Conservation (phyloP, 2,329 filamentous ascomycete species). For the Botrytis porri region DNA sequence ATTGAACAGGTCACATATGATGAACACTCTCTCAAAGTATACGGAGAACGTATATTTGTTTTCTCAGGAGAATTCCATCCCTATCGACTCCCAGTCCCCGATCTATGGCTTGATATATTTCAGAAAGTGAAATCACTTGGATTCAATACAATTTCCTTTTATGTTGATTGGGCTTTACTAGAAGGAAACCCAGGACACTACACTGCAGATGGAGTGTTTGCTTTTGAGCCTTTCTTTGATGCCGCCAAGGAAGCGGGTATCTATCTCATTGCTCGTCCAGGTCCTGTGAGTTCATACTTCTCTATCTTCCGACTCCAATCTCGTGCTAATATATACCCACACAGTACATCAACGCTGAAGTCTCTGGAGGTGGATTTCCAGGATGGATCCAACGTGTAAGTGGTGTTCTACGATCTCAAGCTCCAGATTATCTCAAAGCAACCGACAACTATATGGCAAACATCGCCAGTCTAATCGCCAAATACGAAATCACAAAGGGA, state of each 20-base stretch:
- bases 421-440: constrained; percentile 59
- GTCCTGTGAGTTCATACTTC: constrained; percentile 28
- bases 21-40: constrained; percentile 59
- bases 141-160: constrained; percentile 77
- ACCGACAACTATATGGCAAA: constrained; percentile 59
- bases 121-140: constrained; percentile 81
- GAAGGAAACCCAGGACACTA: constrained; percentile 72
- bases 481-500: constrained; percentile 77
- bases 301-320: neutral
- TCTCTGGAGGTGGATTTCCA: constrained; percentile 72
- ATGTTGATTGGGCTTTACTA: constrained; percentile 73
- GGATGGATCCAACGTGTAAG: constrained; percentile 74
- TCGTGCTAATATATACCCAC: constrained; percentile 20
- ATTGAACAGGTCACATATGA: constrained; percentile 55
- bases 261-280: constrained; percentile 63
- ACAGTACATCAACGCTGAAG: constrained; percentile 76
- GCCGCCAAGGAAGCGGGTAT: constrained; percentile 71
- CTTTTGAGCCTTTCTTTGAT: constrained; percentile 71
- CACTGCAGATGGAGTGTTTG: constrained; percentile 68
- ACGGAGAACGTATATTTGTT: constrained; percentile 59
- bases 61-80: constrained; percentile 65
- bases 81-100: constrained; percentile 57
- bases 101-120: constrained; percentile 68
- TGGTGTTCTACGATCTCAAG: constrained; percentile 60
- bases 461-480: constrained; percentile 65